Evolutionary conservation across 371 early-diverging fungal species (phyloP), one percentile per base, ranked within the genome.

Genomic region (Mucor indicus): DNA sequence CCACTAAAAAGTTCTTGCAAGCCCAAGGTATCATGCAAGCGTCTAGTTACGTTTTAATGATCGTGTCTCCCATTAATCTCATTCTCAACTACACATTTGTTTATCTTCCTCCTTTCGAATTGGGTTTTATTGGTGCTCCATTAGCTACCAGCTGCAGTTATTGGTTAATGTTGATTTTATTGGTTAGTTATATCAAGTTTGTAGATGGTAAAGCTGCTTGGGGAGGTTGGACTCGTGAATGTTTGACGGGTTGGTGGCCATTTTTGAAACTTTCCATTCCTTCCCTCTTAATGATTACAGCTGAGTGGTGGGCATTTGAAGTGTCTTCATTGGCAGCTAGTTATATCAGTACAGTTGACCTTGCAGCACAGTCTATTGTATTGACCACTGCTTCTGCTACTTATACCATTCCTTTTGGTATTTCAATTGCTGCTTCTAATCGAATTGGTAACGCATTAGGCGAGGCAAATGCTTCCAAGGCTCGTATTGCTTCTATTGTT

Each of bases 21-120:
- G 87, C 89, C 0, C 95, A 93, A 72, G 89, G 85, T 21, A 78
- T 86, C 56, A 89, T 91, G 89, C 74, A 81, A 31, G 91, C 91
- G 0, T 71, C 77, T 15, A 84, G 90, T 25, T 74, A 64, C 43
- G 81, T 93, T 13, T 65, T 86, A 32, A 43, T 83, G 37, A 65
- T 87, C 25, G 83, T 79, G 3, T 55, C 85, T 13, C 90, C 90
- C 22, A 39, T 90, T 46, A 91, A 91, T 55, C 55, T 87, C 0
- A 32, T 84, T 19, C 57, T 85, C 59, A 90, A 85, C 58, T 91
- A 85, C 37, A 33, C 65, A 10, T 62, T 92, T 13, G 91, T 92
- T 19, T 89, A 82, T 73, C 75, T 81, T 35, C 63, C 65, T 17
- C 75, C 80, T 8, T 62, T 80, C 9, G 64, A 77, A 5, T 52